Evolutionary conservation across 2,329 filamentous ascomycete species (phyloP), one percentile per base, ranked within the genome.

Genomic region (Talaromyces atroroseus): DNA sequence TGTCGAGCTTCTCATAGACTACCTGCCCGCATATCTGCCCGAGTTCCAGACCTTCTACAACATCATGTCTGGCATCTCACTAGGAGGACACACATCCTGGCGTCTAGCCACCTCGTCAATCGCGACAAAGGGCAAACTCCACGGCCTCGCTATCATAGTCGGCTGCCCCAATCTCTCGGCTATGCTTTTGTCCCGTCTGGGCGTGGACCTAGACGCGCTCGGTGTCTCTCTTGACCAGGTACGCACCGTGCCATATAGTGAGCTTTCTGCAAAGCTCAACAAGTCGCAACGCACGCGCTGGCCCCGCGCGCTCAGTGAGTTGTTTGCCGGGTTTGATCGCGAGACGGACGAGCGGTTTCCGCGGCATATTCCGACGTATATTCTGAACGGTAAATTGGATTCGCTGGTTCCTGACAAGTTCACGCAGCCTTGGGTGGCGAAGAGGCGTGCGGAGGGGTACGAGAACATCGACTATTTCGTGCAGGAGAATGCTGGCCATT

Each of bases 31-130:
- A 5, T 58, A 54, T 18, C 46, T 58, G 2, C 50, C 56, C 1
- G 45, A 54, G 11, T 58, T 58, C 44, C 38, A 46, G 4, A 54
- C 11, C 11, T 54, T 58, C 32, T 58, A 54, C 14, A 58, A 51
- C 26, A 45, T 58, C 46, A 46, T 58, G 51, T 58, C 56, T 7
- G 56, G 56, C 14, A 42, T 50, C 6, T 58, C 56, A 1, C 56
- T 58, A 5, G 56, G 56, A 1, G 56, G 56, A 7, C 56, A 58
- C 24, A 58, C 46, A 6, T 46, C 56, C 45, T 58, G 51, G 51
- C 56, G 56, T n/a, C n/a, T 58, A 8, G 56, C 45, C 32, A 58
- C 56, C 7, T 42, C 51, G 11, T 16, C 29, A 7, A 32, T 42
- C 11, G 52, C 52, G 0, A 12, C 10, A 24, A 58, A 34, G 11